Percentiles rank a stretch among this genome's conserved stretches.
Evolutionary conservation across 1,139 yeast genomes (phyloP).

Genomic region (Schizosaccharomyces versatilis): DNA sequence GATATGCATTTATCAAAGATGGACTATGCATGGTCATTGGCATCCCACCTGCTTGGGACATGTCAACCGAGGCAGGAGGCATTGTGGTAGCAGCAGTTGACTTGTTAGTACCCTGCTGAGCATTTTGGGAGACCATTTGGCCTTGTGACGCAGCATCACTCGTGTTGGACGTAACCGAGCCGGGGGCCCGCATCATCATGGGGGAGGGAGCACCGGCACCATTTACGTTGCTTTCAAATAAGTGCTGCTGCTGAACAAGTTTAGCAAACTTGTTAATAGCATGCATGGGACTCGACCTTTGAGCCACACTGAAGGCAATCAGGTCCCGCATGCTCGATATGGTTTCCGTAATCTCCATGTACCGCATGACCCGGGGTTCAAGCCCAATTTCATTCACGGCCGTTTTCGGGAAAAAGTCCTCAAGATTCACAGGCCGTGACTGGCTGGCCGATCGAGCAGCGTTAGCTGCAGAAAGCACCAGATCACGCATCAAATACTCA

Average conservation of each 20-base stretch:
- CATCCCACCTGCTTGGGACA: too few relatives aligned
- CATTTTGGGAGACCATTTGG: too few relatives aligned
- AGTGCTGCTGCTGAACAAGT: neutral
- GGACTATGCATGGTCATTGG: too few relatives aligned
- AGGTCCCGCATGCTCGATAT: constrained; percentile 8
- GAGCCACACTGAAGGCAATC: constrained; percentile 4
- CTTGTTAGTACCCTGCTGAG: too few relatives aligned
- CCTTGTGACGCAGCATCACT: too few relatives aligned
- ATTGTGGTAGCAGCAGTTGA: too few relatives aligned
- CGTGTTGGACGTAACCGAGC: too few relatives aligned
- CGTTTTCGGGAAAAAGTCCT: neutral
- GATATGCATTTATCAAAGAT: too few relatives aligned
- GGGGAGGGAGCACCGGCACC: too few relatives aligned
- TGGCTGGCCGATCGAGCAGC: neutral
- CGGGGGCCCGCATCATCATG: too few relatives aligned
- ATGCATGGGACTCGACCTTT: constrained; percentile 2
- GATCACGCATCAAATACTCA: constrained; percentile 5
- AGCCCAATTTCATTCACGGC: constrained; percentile 4
- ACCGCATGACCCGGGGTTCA: constrained; percentile 5
- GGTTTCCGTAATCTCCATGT: constrained; percentile 6
- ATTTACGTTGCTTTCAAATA: neutral
- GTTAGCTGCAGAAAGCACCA: neutral
- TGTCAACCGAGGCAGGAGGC: too few relatives aligned
- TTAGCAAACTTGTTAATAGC: constrained; percentile 4
- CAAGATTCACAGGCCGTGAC: neutral